A percentile compares a stretch with the other conserved stretches of the same genome.
phyloP scores from a whole-genome alignment of 2,329 filamentous ascomycete genomes.

The Calonectria crousiana region DNA sequence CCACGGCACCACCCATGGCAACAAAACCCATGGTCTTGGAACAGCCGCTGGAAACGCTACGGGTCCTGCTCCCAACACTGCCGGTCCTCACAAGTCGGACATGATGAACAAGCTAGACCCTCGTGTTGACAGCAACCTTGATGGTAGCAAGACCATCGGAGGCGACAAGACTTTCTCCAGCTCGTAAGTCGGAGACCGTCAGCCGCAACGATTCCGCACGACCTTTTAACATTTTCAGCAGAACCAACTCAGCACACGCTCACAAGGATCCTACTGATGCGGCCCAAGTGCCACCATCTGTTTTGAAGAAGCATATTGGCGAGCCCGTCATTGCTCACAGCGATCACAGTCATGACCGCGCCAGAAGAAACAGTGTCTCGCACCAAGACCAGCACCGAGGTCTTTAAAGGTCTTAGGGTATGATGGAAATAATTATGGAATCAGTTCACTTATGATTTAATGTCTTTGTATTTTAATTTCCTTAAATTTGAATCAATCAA shows the following conservation, averaged over 20 bases:
- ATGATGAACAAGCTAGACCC: constrained; percentile 65
- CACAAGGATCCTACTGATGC: constrained; percentile 66
- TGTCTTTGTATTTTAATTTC: constrained; percentile 16
- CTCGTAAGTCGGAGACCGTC: constrained; percentile 48
- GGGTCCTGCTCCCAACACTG: constrained; percentile 46
- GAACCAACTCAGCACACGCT: constrained; percentile 26
- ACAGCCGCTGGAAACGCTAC: constrained; percentile 28
- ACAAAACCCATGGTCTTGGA: background rate
- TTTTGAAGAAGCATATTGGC: constrained; percentile 61
- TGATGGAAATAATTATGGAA: constrained; percentile 19
- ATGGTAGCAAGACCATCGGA: constrained; percentile 59
- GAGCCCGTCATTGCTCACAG: constrained; percentile 59
- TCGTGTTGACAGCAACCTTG: constrained; percentile 65
- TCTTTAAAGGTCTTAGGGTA: constrained; percentile 49
- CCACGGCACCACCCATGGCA: background rate
- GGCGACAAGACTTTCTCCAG: constrained; percentile 61
- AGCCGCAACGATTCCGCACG: background rate
- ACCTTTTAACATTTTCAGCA: constrained; percentile 34
- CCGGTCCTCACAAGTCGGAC: constrained; percentile 62
- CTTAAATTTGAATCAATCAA: constrained; percentile 25
- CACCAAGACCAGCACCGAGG: constrained; percentile 63
- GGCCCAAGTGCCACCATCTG: constrained; percentile 68
- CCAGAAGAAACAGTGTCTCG: constrained; percentile 60
- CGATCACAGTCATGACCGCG: constrained; percentile 57
- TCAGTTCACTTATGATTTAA: constrained; percentile 31